Conservation (phyloP, 2,329 filamentous ascomycete species). For the Sarocladiaceae sp. region DNA sequence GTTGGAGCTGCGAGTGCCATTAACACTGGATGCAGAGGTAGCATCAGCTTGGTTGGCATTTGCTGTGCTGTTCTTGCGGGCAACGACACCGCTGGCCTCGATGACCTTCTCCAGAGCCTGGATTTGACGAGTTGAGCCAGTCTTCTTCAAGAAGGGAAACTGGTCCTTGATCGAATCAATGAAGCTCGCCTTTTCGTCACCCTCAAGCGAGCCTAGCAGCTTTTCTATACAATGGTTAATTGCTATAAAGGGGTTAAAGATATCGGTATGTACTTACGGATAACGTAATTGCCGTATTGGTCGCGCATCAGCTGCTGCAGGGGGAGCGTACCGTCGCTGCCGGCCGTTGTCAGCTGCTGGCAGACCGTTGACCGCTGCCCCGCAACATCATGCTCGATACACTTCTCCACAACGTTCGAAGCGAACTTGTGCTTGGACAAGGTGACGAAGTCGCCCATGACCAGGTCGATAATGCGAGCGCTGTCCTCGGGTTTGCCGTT, state of each 20-base stretch:
- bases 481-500: conserved; percentile 72
- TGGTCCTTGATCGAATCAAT: conserved; percentile 61
- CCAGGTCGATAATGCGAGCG: conserved; percentile 65
- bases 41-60: conserved; percentile 18
- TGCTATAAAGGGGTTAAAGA: conserved; percentile 11
- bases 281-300: conserved; percentile 92
- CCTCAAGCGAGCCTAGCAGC: conserved; percentile 62
- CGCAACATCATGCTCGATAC: conserved; percentile 67
- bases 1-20: conserved; percentile 6
- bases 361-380: conserved; percentile 69
- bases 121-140: conserved; percentile 59
- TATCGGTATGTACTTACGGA: conserved; percentile 64
- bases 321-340: conserved; percentile 63
- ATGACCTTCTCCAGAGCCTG: conserved; percentile 29
- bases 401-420: conserved; percentile 95
- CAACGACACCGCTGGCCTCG: conserved; percentile 11
- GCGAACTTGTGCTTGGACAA: conserved; percentile 95
- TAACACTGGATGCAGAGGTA: neutral
- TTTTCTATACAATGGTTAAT: conserved; percentile 59
- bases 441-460: conserved; percentile 65
- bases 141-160: conserved; percentile 58
- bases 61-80: conserved; percentile 17
- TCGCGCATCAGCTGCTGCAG: conserved; percentile 80
- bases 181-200: conserved; percentile 54
- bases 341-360: conserved; percentile 53